Percentiles rank a stretch among this genome's conserved stretches.
phyloP scores from a whole-genome alignment of 2,329 filamentous ascomycete genomes.

The Ophiocordyceps robertsii region DNA sequence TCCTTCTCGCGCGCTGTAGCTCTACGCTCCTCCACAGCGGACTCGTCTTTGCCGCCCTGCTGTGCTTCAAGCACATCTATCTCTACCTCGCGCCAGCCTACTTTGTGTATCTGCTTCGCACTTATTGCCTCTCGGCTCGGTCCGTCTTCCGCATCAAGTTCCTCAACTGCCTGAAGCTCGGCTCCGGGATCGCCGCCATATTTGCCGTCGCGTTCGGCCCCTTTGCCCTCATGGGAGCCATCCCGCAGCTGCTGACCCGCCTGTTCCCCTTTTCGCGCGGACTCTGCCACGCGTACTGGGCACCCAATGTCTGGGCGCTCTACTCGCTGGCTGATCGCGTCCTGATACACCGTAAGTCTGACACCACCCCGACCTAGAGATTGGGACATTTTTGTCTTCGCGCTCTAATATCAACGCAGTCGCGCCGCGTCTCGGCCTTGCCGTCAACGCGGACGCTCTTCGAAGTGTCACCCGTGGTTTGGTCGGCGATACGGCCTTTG shows the following conservation, averaged over 20 bases:
- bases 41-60: slow-evolving; percentile 65
- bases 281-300: slow-evolving; percentile 96
- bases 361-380: neutral
- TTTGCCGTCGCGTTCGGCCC: slow-evolving; percentile 80
- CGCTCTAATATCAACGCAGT: slow-evolving; percentile 30
- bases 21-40: slow-evolving; percentile 68
- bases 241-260: slow-evolving; percentile 69
- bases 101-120: slow-evolving; percentile 82
- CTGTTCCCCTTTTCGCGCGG: slow-evolving; percentile 91
- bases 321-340: slow-evolving; percentile 85
- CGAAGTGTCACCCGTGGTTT: slow-evolving; percentile 85
- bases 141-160: slow-evolving; percentile 66
- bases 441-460: slow-evolving; percentile 60
- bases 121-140: slow-evolving; percentile 71
- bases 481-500: slow-evolving; percentile 88
- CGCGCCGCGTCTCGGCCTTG: slow-evolving; percentile 66
- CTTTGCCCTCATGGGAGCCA: slow-evolving; percentile 68
- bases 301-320: slow-evolving; percentile 91
- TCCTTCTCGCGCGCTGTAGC: slow-evolving; percentile 66
- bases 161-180: slow-evolving; percentile 73
- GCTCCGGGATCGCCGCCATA: slow-evolving; percentile 54
- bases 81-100: slow-evolving; percentile 93
- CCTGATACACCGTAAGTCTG: slow-evolving; percentile 59
- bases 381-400: too few species aligned
- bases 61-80: slow-evolving; percentile 98